These are phyloP conservation scores for Aspergillus viridinutans DNA, from an alignment of 2,329 filamentous ascomycete species.

Conservation along the genomic window DNA sequence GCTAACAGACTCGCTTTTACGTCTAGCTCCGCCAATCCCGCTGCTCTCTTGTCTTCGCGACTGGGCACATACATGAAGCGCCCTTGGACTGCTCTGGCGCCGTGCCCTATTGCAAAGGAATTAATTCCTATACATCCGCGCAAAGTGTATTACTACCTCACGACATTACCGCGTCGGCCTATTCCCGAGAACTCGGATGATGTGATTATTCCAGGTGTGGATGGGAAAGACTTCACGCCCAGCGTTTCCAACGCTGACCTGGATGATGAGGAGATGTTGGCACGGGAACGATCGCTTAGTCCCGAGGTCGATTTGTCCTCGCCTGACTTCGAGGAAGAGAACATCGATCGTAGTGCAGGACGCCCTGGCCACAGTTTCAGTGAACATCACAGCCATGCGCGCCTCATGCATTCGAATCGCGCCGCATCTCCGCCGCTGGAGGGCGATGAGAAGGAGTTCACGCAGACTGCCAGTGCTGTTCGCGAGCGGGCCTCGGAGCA, in stretches of 20 bases:
- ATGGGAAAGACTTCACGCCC: conserved; percentile 69
- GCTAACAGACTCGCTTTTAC: conserved; percentile 19
- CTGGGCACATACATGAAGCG: conserved; percentile 87
- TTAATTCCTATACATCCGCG: conserved; percentile 88
- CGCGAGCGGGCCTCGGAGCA: conserved; percentile 52
- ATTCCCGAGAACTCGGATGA: conserved; percentile 64
- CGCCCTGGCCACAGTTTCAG: conserved; percentile 46
- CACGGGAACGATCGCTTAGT: conserved; percentile 61
- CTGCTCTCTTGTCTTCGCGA: conserved; percentile 90
- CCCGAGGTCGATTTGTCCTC: conserved; percentile 90
- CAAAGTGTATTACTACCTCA: conserved; percentile 94
- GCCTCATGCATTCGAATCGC: conserved; percentile 59
- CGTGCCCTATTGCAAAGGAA: conserved; percentile 89
- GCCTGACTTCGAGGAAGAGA: conserved; percentile 74
- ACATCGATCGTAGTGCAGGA: conserved; percentile 53
- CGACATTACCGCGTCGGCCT: conserved; percentile 77
- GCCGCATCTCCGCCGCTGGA: conserved; percentile 86
- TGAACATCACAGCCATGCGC: conserved; percentile 53
- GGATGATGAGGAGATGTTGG: conserved; percentile 62
- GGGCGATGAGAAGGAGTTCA: conserved; percentile 94
- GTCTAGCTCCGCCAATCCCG: conserved; percentile 84
- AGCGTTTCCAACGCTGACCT: conserved; percentile 74
- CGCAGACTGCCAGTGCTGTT: conserved; percentile 84
- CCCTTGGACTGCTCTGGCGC: conserved; percentile 69
- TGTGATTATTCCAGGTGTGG: conserved; percentile 45